Base-by-base conservation (phyloP, 2,329 filamentous ascomycete genomes). In the Metarhizium humberi region DNA sequence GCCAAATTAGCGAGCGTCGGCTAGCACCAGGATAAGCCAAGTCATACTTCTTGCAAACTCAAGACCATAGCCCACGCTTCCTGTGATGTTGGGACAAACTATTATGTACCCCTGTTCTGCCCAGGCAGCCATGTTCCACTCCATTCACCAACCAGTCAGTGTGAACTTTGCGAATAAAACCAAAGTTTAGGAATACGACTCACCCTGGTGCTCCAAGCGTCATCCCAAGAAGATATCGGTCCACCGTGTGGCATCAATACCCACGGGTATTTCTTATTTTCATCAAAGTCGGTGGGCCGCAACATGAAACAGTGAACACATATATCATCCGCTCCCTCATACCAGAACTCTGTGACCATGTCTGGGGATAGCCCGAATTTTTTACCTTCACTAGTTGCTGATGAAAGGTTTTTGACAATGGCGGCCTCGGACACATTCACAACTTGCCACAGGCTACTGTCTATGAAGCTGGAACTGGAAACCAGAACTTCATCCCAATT, bases 21-120 rank as follows among this genome's bases (percentile, higher is more conserved):
- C n/a, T 18, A 14, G 20, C 10, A 25, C n/a, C 4, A 25, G 10
- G 25, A 46, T 11, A 11, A 25, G 59, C 66, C 45, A 61, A 25
- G 6, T 10, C 43, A 25, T 25, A 68, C 69, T 62, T 43, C 64
- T 59, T 2, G 64, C 57, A 40, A 73, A 71, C 0, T 69, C 67
- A 8, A 65, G 70, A 1, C 81, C 82, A 56, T 80, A 85, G 0
- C 80, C 79, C 2, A 73, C 75, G 55, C 78, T 82, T 20, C 81
- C 82, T 0, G 79, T 79, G 2, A 81, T 76, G 59, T 84, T 84
- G 3, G 82, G 82, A 6, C 75, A 70, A n/a, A 85, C 69, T 2
- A 83, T 76, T 10, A 84, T 69, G 57, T 84, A 85, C 8, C 81
- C 82, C 62, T 84, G 78, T 60, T 83, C 79, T 4, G 81, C 81